Base-by-base conservation (phyloP, 73 alveolate genomes). In the Paramecium caudatum region DNA sequence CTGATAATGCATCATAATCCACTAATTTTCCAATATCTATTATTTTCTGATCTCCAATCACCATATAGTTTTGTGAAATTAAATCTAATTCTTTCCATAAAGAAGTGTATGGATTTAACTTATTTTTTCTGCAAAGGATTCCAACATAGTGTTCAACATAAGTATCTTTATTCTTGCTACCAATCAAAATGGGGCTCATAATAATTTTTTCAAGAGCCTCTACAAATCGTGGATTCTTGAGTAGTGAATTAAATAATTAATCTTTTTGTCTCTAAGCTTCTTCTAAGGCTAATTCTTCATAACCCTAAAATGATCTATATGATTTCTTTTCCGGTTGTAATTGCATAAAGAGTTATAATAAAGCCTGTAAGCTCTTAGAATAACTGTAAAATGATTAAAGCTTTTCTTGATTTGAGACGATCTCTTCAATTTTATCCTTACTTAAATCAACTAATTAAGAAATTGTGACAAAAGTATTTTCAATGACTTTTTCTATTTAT, bases 121-220 rank as follows among this genome's bases (percentile, higher is more conserved):
- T 74, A 0, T 41, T 37, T 21, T 74, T 74, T 47, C 43, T 74
- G 55, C 43, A 74, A 17, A 74, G 43, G 19, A 74, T 37, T 8
- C 46, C 68, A 1, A 74, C 62, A 43, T 74, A 74, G 5, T 74
- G 47, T 74, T 74, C 88, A 5, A 74, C 88, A 74, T 74, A 74
- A 3, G 23, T 41, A 74, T 74, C 88, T 47, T 74, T 74, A 74
- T 74, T 74, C n/a, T 74, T 74, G 19, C 69, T 41, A 45, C 88
- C 88, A 19, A 74, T 74, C 30, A 74, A 13, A 1, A 74, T 74
- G 1, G 88, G 88, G 21, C 69, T 41, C 88, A 74, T 74, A 1
- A 74, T 74, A 13, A 74, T 74, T 47, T 74, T 74, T 41, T 74
- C 88, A 2, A 74, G 55, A 9, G 88, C 88, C 19, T 74, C 88